Evolutionary conservation across 2,329 filamentous ascomycete species (phyloP).

Genomic region (Aspergillus bombycis): DNA sequence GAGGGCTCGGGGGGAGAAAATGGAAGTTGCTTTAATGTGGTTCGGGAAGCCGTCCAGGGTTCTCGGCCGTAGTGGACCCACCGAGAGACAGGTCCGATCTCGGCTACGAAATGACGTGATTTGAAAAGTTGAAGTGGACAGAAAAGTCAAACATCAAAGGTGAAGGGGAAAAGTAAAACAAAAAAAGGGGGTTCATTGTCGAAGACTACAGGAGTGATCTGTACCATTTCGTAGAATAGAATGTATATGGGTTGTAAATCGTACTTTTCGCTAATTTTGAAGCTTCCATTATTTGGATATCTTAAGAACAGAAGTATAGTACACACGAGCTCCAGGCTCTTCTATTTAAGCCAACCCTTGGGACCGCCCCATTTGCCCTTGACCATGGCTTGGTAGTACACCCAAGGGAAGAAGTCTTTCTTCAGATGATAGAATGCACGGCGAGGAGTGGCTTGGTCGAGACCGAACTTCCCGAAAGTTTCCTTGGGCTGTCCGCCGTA

Average conservation of each 20-base stretch:
- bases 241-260: neutral
- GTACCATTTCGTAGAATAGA: neutral
- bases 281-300: neutral
- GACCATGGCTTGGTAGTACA: constrained; percentile 63
- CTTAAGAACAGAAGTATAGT: neutral
- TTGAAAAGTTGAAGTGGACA: neutral
- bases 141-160: neutral
- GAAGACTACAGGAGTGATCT: neutral
- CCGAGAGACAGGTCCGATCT: neutral
- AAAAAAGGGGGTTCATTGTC: neutral
- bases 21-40: neutral
- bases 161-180: neutral
- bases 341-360: constrained; percentile 50
- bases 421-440: constrained; percentile 65
- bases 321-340: neutral
- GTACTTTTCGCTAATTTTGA: neutral
- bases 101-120: neutral
- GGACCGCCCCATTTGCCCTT: constrained; percentile 66
- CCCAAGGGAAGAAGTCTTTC: constrained; percentile 70
- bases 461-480: constrained; percentile 61
- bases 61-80: neutral
- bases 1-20: neutral
- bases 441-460: constrained; percentile 61
- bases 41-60: neutral
- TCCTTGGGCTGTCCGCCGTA: constrained; percentile 66